Conservation (phyloP, 108 stramenopile species). For the Parmales sp. region DNA sequence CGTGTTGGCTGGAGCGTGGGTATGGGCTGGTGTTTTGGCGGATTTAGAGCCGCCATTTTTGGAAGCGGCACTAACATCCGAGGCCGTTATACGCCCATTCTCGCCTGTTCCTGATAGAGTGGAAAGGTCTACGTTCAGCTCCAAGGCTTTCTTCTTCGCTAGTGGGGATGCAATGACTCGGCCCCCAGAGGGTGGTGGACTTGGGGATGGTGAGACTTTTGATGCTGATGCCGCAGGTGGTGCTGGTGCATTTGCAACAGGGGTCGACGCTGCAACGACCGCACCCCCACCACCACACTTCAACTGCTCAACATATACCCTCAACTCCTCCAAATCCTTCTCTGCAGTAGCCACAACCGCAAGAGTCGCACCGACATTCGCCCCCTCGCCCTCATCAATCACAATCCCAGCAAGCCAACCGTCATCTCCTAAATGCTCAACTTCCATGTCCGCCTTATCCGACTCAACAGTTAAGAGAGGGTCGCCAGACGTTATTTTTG, state of each 20-base stretch:
- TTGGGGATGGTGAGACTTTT: background rate
- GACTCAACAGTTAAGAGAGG: slow-evolving; percentile 93
- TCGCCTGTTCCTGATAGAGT: slow-evolving; percentile 85
- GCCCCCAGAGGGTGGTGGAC: slow-evolving; percentile 38
- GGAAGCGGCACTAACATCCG: slow-evolving; percentile 33
- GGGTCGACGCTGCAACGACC: too few relatives aligned
- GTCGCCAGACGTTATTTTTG: slow-evolving; percentile 79
- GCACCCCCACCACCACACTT: too few relatives aligned
- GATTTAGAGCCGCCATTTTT: slow-evolving; percentile 18
- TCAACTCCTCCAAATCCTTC: slow-evolving; percentile 7
- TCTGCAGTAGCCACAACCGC: slow-evolving; percentile 25
- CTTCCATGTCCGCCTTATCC: slow-evolving; percentile 61
- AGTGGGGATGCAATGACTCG: slow-evolving; percentile 86
- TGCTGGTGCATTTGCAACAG: too few relatives aligned
- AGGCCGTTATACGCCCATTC: slow-evolving; percentile 71
- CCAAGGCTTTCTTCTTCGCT: slow-evolving; percentile 78
- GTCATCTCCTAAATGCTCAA: slow-evolving; percentile 30
- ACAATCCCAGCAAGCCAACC: slow-evolving; percentile 35
- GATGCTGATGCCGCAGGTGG: slow-evolving; percentile 11
- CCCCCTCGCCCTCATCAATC: slow-evolving; percentile 25
- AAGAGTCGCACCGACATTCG: slow-evolving; percentile 32
- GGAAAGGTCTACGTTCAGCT: slow-evolving; percentile 70
- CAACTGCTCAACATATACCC: slow-evolving; percentile 10
- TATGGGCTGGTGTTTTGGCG: slow-evolving; percentile 35
- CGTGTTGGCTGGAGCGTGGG: slow-evolving; percentile 47